Evolutionary conservation across 2,329 filamentous ascomycete genomes (phyloP).

Genomic region (Exophiala calicioides): DNA sequence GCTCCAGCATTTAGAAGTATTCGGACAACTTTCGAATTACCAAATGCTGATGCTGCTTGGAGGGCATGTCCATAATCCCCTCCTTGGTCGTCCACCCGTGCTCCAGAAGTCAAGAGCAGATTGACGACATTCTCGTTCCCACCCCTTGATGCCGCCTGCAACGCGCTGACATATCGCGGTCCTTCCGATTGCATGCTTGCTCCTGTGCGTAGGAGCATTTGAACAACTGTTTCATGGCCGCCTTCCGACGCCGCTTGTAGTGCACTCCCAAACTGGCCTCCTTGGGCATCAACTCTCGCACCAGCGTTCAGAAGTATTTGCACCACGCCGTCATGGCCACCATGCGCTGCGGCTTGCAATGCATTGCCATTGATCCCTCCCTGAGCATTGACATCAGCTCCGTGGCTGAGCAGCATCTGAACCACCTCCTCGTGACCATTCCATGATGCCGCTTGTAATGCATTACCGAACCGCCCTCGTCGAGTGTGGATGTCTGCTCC

Average conservation of each 20-base stretch:
- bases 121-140: too few relatives aligned
- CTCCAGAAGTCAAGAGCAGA: too few relatives aligned
- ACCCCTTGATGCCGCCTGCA: conserved; percentile 7
- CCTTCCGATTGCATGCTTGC: conserved; percentile 13
- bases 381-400: not conserved
- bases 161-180: conserved; percentile 3
- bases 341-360: not conserved
- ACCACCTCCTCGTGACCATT: conserved; percentile 9
- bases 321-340: not conserved
- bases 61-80: conserved; percentile 9
- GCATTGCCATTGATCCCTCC: not conserved
- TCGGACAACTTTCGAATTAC: conserved; percentile 10
- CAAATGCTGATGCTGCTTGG: conserved; percentile 5
- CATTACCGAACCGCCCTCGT: conserved; percentile 4
- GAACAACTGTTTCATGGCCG: conserved; percentile 16
- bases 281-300: not conserved
- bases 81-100: conserved; percentile 9
- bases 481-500: conserved; percentile 12
- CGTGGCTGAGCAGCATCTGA: conserved; percentile 16
- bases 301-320: not conserved
- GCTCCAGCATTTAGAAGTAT: conserved; percentile 9
- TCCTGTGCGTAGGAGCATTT: conserved; percentile 13
- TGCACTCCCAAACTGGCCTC: not conserved
- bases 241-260: not conserved
- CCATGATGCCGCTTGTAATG: conserved; percentile 8